Evolutionary conservation across 108 stramenopile species (phyloP), one percentile per base, ranked within the genome.

Genomic region (Ochromonas danica): DNA sequence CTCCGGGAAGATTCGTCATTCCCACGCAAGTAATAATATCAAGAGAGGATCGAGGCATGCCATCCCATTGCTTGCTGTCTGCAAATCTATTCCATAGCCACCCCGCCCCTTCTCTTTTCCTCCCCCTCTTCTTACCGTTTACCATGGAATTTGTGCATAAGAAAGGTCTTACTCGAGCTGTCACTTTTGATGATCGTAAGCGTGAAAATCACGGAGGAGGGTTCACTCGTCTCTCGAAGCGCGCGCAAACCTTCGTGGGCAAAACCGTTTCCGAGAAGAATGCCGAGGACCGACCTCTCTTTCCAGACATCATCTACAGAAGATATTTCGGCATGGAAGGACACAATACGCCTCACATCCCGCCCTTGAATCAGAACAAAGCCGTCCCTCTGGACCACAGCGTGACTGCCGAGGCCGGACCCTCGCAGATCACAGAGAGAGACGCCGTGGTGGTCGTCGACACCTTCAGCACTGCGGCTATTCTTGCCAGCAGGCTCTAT

Each of bases 381-480:
- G 25, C 6, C 10, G 25, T 14, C 3, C 33, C 27, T 31, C n/a
- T n/a, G n/a, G n/a, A n/a, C n/a, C n/a, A n/a, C n/a, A n/a, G n/a
- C n/a, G n/a, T n/a, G n/a, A n/a, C n/a, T n/a, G n/a, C n/a, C n/a
- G n/a, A n/a, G n/a, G n/a, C n/a, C n/a, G n/a, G n/a, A n/a, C n/a
- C n/a, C n/a, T n/a, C n/a, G n/a, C 17, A 67, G 35, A 36, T 67
- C 25, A 10, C 3, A 31, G 63, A 22, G 17, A 22, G 25, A 36
- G 63, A 67, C 31, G 63, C 63, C 39, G 87, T 93, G 61, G 85
- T 93, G 43, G 78, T 93, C 33, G 91, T 95, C 41, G 91, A 93
- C 79, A 91, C 92, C 0, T 93, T 93, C 82, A 89, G 89, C 65
- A 95, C 94, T 42, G 94, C 90, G 78, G 91, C 90, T 51, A 65